Evolutionary conservation across 192 early-diverging fungal species (phyloP).

Genomic region (Radiomyces spectabilis): DNA sequence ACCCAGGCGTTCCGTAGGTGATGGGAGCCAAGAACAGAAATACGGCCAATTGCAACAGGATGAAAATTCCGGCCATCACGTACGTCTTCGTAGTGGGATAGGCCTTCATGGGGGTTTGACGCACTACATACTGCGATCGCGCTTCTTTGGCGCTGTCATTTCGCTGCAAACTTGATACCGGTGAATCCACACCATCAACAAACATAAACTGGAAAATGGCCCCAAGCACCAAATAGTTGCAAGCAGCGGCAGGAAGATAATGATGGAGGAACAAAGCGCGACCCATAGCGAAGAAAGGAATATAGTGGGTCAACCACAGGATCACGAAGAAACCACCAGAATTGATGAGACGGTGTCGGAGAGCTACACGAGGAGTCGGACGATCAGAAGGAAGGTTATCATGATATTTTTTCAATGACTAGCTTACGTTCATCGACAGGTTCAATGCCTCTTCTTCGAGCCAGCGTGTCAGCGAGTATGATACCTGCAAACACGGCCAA

Average conservation of each 20-base stretch:
- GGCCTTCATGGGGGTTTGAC: too few species aligned
- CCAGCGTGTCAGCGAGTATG: conserved; percentile 62
- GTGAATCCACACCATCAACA: conserved; percentile 17
- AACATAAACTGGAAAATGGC: conserved; percentile 69
- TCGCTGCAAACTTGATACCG: conserved; percentile 29
- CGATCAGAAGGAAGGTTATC: too few species aligned
- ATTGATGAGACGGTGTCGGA: conserved; percentile 37
- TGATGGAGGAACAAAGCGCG: conserved; percentile 92
- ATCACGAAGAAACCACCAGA: conserved; percentile 59
- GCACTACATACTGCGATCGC: not conserved
- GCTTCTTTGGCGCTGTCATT: not conserved
- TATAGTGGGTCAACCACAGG: conserved; percentile 79
- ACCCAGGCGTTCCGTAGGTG: conserved; percentile 77
- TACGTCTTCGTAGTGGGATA: conserved; percentile 9
- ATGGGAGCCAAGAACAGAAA: conserved; percentile 68
- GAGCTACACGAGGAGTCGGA: too few species aligned
- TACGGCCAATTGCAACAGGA: conserved; percentile 51
- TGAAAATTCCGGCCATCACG: conserved; percentile 39
- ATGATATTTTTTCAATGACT: too few species aligned
- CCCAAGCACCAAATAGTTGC: conserved; percentile 69
- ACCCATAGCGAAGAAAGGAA: conserved; percentile 86
- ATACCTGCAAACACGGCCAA: conserved; percentile 53
- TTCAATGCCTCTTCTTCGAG: conserved; percentile 66
- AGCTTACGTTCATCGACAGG: conserved; percentile 44
- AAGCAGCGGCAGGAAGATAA: conserved; percentile 91